Evolutionary conservation across 2,329 filamentous ascomycete genomes (phyloP).

Genomic region (Talaromyces piceae): DNA sequence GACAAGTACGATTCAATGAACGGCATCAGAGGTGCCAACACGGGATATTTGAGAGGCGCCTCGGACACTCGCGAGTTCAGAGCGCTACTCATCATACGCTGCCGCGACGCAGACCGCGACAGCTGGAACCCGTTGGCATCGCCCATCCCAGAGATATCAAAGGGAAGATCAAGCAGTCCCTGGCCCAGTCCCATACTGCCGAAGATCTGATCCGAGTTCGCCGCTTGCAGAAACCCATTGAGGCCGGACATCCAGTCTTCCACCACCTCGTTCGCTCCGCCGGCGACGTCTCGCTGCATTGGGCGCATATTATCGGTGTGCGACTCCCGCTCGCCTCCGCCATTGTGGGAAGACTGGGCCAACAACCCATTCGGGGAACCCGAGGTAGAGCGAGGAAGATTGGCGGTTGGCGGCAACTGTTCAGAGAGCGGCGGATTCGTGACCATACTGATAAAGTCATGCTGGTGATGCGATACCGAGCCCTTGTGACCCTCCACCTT

Average conservation of each 20-base stretch:
- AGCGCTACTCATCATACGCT: conserved; percentile 46
- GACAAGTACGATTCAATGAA: conserved; percentile 74
- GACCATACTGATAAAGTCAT: conserved; percentile 10
- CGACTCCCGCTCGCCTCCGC: conserved; percentile 21
- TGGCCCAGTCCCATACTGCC: conserved; percentile 10
- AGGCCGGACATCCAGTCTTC: conserved; percentile 13
- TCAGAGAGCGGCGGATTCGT: conserved; percentile 7
- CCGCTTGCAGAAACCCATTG: conserved; percentile 9
- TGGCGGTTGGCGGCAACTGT: conserved; percentile 1
- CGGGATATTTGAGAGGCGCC: conserved; percentile 64
- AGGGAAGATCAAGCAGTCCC: conserved; percentile 9
- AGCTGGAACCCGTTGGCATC: conserved; percentile 34
- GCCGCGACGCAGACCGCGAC: conserved; percentile 49
- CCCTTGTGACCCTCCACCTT: not conserved
- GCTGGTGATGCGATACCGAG: conserved; percentile 1
- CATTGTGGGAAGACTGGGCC: conserved; percentile 23
- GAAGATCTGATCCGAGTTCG: conserved; percentile 8
- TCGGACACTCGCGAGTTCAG: conserved; percentile 24
- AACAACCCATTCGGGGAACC: conserved; percentile 12
- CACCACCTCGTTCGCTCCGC: conserved; percentile 3
- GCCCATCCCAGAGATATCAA: conserved; percentile 11
- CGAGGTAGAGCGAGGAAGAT: conserved; percentile 6
- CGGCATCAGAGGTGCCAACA: conserved; percentile 72
- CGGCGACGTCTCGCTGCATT: conserved; percentile 14
- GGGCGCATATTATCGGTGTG: conserved; percentile 16